Evolutionary conservation across 352 stramenopile species (phyloP).

Genomic region (Stephanocyclus meneghinianus): DNA sequence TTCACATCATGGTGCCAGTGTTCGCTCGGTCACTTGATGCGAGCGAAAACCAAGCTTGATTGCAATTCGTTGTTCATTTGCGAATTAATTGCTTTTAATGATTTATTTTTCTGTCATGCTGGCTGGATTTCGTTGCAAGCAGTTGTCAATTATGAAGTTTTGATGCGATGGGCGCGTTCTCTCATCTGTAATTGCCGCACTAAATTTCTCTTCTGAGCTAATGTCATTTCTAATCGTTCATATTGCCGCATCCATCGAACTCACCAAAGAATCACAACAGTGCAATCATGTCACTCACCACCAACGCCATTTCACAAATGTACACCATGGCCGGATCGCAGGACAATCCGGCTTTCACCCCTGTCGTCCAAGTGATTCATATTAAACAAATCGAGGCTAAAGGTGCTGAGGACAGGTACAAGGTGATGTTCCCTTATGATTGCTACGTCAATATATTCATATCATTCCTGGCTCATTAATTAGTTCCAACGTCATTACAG

Average conservation of each 20-base stretch:
- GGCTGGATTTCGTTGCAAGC: too few relatives aligned
- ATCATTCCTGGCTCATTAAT: background rate
- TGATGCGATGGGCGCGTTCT: too few relatives aligned
- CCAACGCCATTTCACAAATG: slow-evolving; percentile 38
- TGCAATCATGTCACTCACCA: slow-evolving; percentile 49
- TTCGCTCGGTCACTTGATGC: too few relatives aligned
- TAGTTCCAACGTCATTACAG: background rate
- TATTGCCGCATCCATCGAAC: background rate
- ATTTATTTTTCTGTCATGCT: too few relatives aligned
- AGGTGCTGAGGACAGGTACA: slow-evolving; percentile 37
- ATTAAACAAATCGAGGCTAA: slow-evolving; percentile 56
- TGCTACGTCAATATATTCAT: background rate
- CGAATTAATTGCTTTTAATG: too few relatives aligned
- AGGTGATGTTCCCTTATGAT: slow-evolving; percentile 19
- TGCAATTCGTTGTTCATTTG: too few relatives aligned
- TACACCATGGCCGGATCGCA: slow-evolving; percentile 26
- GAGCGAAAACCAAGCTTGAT: too few relatives aligned
- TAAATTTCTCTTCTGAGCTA: too few relatives aligned
- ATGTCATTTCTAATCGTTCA: background rate
- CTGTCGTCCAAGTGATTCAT: slow-evolving; percentile 58
- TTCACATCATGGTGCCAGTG: too few relatives aligned
- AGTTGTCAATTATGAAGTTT: too few relatives aligned
- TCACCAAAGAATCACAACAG: background rate
- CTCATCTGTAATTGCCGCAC: too few relatives aligned
- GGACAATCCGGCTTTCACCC: slow-evolving; percentile 50